Evolutionary conservation across 768 basidiomycete genomes (phyloP), one percentile per base, ranked within the genome.

Genomic region (Leccinum arenicola): DNA sequence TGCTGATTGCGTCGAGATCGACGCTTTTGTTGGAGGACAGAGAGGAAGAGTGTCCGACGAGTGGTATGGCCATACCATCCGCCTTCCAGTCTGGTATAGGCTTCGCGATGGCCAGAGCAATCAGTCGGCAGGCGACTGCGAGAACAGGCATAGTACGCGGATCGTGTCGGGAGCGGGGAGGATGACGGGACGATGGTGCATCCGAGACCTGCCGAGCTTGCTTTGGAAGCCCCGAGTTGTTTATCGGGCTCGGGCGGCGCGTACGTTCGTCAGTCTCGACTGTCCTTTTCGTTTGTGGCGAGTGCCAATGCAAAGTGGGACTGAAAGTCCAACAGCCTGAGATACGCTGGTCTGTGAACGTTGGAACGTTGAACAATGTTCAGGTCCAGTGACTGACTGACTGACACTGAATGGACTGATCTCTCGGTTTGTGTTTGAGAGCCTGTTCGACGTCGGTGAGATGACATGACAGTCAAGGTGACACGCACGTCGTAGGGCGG

Each of bases 401-500:
- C 61, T 35, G 35, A 74, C 71, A 66, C 49, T 64, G 53, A 9
- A 33, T 64, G 25, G 65, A 70, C 54, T 60, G 70, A 5, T 66
- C 64, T 50, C 54, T 64, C 25, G 68, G 69, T 48, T 69, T 70
- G 61, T 66, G 53, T n/a, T 64, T 72, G n/a, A 74, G 59, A 8
- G 54, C 64, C 70, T 72, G 49, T 19, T 11, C 17, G 10, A n/a
- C 17, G 31, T 33, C 31, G 10, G 31, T 33, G 31, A 33, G 31
- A 33, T 33, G 11, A 11, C 31, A 33, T 12, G 31, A 12, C 31
- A 33, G 31, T 33, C 31, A 33, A 33, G 31, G 31, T 33, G 31
- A 33, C 11, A 33, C 31, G 31, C 31, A 33, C 11, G 27, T 23
- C 23, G 23, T 23, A 27, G 27, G 27, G 27, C 27, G 27, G 27